phyloP scores from a whole-genome alignment of 108 stramenopile species.

The Parietichytrium sp. region DNA sequence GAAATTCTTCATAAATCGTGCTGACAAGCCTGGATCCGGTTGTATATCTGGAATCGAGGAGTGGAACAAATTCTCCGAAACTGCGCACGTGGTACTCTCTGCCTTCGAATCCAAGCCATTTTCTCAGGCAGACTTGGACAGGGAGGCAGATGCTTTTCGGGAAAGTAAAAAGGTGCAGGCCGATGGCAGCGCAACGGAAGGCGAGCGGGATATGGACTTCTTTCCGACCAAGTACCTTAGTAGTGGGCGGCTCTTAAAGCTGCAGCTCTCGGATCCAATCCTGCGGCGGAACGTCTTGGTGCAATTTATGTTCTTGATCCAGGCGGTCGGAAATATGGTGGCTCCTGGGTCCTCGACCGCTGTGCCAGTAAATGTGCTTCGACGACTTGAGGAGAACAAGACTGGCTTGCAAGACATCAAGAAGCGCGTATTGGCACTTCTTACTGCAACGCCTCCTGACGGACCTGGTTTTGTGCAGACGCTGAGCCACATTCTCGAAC shows the following conservation, averaged over 20 bases:
- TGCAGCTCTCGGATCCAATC: constrained; percentile 53
- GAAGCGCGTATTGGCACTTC: constrained; percentile 43
- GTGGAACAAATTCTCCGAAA: background rate
- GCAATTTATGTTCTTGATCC: constrained; percentile 6
- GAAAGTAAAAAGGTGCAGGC: background rate
- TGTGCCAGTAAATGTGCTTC: constrained; percentile 43
- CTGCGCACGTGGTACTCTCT: constrained; percentile 8
- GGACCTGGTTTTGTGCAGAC: constrained; percentile 48
- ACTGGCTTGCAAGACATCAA: constrained; percentile 36
- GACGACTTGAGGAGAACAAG: constrained; percentile 38
- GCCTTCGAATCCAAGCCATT: constrained; percentile 33
- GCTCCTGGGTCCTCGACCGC: background rate
- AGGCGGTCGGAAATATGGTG: background rate
- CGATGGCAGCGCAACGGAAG: background rate
- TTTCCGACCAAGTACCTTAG: constrained; percentile 57
- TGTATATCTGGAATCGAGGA: background rate
- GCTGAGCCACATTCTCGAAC: constrained; percentile 43
- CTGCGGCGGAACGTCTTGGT: constrained; percentile 48
- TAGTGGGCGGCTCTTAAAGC: constrained; percentile 52
- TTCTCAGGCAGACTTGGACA: constrained; percentile 15
- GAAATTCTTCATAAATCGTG: constrained; percentile 30
- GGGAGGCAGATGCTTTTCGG: background rate
- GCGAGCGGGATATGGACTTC: background rate
- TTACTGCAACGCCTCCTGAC: constrained; percentile 48
- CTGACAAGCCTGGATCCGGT: background rate